These are phyloP conservation scores for Hypomyces rosellus DNA, from an alignment of 2,329 filamentous ascomycete genomes.

Conservation along the genomic window DNA sequence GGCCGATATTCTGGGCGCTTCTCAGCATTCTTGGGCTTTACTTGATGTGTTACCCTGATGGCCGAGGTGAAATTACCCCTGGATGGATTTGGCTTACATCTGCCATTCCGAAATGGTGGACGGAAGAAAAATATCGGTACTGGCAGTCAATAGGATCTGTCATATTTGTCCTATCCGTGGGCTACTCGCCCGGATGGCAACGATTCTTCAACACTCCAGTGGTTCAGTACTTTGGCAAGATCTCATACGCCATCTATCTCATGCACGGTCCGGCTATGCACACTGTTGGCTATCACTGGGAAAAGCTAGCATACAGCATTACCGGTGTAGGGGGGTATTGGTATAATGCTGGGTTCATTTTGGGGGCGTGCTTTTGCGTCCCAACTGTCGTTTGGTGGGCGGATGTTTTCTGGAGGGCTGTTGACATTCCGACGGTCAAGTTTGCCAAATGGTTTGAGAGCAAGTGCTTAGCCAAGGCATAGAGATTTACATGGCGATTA, in stretches of 20 bases:
- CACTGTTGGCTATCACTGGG: constrained; percentile 45
- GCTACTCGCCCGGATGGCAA: constrained; percentile 41
- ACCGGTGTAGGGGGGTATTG: constrained; percentile 40
- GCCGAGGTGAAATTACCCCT: constrained; percentile 40
- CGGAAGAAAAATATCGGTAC: constrained; percentile 45
- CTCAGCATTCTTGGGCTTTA: constrained; percentile 47
- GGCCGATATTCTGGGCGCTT: constrained; percentile 30
- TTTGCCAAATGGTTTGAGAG: constrained; percentile 51
- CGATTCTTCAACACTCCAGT: constrained; percentile 42
- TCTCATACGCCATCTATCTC: constrained; percentile 56
- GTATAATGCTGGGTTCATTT: constrained; percentile 41
- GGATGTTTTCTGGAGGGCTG: constrained; percentile 49
- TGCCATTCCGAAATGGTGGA: constrained; percentile 44
- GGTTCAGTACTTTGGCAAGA: constrained; percentile 53
- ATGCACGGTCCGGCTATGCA: constrained; percentile 54
- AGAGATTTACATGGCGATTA: constrained; percentile 6
- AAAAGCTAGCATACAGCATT: constrained; percentile 41
- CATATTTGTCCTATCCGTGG: constrained; percentile 45
- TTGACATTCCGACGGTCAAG: constrained; percentile 50
- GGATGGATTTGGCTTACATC: constrained; percentile 45
- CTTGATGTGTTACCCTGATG: constrained; percentile 37
- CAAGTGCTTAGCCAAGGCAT: constrained; percentile 30
- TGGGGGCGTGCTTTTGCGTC: constrained; percentile 42
- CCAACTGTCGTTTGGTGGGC: constrained; percentile 48
- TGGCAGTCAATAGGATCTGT: constrained; percentile 50